phyloP scores from a whole-genome alignment of 306 rosid genomes.

The Cotoneaster glaucophyllus region DNA sequence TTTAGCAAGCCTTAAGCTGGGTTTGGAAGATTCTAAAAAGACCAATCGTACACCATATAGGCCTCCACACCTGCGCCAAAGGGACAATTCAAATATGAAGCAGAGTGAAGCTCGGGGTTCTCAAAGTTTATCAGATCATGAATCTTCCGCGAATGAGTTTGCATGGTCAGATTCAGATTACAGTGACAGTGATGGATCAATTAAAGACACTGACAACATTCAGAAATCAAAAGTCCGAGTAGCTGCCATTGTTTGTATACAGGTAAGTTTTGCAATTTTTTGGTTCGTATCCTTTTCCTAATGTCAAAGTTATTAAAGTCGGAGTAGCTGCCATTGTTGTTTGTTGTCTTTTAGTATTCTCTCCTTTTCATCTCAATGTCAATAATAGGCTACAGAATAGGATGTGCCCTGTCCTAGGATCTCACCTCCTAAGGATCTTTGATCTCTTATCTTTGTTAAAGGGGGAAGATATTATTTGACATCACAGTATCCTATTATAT shows the following conservation, averaged over 20 bases:
- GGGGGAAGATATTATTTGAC: not conserved
- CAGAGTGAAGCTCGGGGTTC: constrained; percentile 28
- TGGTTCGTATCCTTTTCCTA: not conserved
- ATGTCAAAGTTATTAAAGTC: not conserved
- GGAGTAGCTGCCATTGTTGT: not conserved
- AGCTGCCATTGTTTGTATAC: constrained; percentile 79
- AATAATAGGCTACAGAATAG: not conserved
- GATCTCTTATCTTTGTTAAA: not conserved
- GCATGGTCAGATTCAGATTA: constrained; percentile 88
- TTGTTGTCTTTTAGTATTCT: not conserved
- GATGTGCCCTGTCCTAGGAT: not conserved
- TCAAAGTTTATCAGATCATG: constrained; percentile 40
- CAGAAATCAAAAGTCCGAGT: constrained; percentile 66
- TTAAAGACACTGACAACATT: constrained; percentile 38
- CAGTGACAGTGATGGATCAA: constrained; percentile 78
- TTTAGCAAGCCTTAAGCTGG: constrained; percentile 19
- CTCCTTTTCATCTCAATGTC: not conserved
- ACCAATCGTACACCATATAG: constrained; percentile 45
- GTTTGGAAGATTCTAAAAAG: constrained; percentile 43
- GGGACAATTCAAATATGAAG: constrained; percentile 41
- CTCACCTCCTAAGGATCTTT: not conserved
- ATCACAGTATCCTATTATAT: not conserved
- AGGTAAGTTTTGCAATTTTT: constrained; percentile 40
- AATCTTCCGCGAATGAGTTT: constrained; percentile 44
- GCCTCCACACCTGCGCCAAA: constrained; percentile 92